A percentile compares a stretch with the other conserved stretches of the same genome.
phyloP scores from a whole-genome alignment of 1,284 basidiomycete genomes.

The Termitomyces sp. region DNA sequence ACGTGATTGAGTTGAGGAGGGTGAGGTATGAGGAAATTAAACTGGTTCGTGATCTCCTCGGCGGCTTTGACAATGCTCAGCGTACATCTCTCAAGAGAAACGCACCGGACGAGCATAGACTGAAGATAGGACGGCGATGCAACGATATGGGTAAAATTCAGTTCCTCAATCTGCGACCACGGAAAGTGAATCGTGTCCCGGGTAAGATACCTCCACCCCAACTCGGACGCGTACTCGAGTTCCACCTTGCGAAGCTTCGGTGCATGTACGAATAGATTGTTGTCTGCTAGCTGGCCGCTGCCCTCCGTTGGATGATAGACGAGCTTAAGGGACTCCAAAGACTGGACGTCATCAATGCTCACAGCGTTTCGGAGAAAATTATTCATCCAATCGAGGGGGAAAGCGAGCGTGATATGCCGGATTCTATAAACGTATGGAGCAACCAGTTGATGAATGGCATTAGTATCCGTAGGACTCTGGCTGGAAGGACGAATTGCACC shows the following conservation, averaged over 20 bases:
- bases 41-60: not conserved
- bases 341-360: not conserved
- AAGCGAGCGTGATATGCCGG: constrained; percentile 9
- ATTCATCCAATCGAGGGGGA: constrained; percentile 10
- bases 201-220: not conserved
- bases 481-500: not conserved
- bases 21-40: not conserved
- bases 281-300: not conserved
- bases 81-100: constrained; percentile 2
- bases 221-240: not conserved
- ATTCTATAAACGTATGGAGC: constrained; percentile 5
- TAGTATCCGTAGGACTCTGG: not conserved
- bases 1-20: not conserved
- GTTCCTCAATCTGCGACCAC: constrained; percentile 10
- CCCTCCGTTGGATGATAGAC: constrained; percentile 1
- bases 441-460: constrained; percentile 2
- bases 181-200: constrained; percentile 6
- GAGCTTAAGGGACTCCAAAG: constrained; percentile 8
- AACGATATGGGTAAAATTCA: constrained; percentile 8
- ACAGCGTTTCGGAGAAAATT: not conserved
- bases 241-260: constrained; percentile 7
- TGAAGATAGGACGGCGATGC: constrained; percentile 2
- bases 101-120: constrained; percentile 4
- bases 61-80: constrained; percentile 8
- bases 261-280: constrained; percentile 3